Evolutionary conservation across 768 basidiomycete genomes (phyloP).

Genomic region (Tricholoma hemisulphureum): DNA sequence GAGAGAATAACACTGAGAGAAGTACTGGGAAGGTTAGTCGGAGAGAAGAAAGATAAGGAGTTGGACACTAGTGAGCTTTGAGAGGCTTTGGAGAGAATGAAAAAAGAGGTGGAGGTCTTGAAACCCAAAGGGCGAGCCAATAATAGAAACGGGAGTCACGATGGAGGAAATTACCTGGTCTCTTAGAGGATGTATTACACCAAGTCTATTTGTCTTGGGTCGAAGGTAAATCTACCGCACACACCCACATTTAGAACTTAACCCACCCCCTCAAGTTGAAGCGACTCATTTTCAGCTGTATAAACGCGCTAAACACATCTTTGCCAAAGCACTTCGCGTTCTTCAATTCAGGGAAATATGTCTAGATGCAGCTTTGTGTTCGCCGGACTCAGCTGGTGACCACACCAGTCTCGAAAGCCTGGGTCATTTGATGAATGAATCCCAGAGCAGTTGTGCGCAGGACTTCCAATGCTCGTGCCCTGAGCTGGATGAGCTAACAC

Average conservation of each 20-base stretch:
- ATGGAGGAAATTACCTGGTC: conserved; percentile 64
- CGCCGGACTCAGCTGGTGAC: conserved; percentile 17
- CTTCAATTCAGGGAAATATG: conserved; percentile 73
- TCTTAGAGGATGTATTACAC: conserved; percentile 53
- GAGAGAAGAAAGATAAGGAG: conserved; percentile 46
- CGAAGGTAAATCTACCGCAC: conserved; percentile 50
- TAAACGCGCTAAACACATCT: conserved; percentile 78
- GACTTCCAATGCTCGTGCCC: conserved; percentile 79
- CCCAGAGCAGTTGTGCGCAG: conserved; percentile 67
- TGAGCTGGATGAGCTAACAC: conserved; percentile 72
- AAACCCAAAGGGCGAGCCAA: conserved; percentile 35
- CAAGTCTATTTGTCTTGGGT: conserved; percentile 77
- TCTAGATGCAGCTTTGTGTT: conserved; percentile 37
- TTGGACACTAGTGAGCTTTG: conserved; percentile 46
- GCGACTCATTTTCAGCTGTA: conserved; percentile 80
- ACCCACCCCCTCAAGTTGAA: conserved; percentile 52
- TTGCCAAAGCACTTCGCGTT: conserved; percentile 77
- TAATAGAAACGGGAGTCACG: conserved; percentile 57
- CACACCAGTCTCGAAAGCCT: conserved; percentile 44
- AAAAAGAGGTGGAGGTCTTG: conserved; percentile 50
- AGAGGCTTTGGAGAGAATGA: conserved; percentile 45
- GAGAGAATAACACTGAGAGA: conserved; percentile 66
- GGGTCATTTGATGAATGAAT: conserved; percentile 76
- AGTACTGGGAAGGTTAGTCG: conserved; percentile 57
- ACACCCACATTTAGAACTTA: background rate